Base-by-base conservation (phyloP, 805 yeast species). In the Alloascoidea hylecoeti region DNA sequence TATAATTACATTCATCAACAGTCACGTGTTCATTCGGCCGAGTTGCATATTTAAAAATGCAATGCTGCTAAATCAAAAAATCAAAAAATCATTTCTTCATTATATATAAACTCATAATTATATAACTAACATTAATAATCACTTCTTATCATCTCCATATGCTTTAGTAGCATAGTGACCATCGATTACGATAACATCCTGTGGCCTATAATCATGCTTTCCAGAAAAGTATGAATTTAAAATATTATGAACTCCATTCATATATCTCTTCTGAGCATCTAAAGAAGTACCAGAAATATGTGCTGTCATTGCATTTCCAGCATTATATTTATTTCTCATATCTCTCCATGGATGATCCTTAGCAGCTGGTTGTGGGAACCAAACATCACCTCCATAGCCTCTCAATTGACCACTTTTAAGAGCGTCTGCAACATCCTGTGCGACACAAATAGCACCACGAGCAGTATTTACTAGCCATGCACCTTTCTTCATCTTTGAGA, bases 321-420 rank as follows among this genome's bases (percentile, higher is more conserved):
- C 81, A 42, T 78, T 79, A 46, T 65, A 70, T 50, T 69, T 61
- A 69, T 78, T 78, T 36, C 61, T 52, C 75, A 79, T 70, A 6
- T 63, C 39, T 65, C 85, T 68, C 92, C 92, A 81, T 46, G 86
- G 86, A 52, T 79, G 86, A 55, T 67, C 68, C 39, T 63, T 60
- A 45, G 86, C 85, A 17, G 89, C 82, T 34, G 94, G 94, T 58
- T 81, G 94, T n/a, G 78, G 78, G 63, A 51, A 69, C 85, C 89
- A 80, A 38, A 81, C 92, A 57, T 81, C 92, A 48, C 89, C 92
- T 49, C 88, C 92, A 53, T 80, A 81, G 38, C 88, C 89, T 49
- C 78, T 64, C 37, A 81, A 54, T 48, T 76, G 77, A 37, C 92
- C 92, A 30, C 72, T 59, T 39, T 64, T 52, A 32, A 81, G 69